These are phyloP conservation scores for Thielaviopsis punctulata DNA, from an alignment of 2,329 filamentous ascomycete genomes.

Conservation along the genomic window DNA sequence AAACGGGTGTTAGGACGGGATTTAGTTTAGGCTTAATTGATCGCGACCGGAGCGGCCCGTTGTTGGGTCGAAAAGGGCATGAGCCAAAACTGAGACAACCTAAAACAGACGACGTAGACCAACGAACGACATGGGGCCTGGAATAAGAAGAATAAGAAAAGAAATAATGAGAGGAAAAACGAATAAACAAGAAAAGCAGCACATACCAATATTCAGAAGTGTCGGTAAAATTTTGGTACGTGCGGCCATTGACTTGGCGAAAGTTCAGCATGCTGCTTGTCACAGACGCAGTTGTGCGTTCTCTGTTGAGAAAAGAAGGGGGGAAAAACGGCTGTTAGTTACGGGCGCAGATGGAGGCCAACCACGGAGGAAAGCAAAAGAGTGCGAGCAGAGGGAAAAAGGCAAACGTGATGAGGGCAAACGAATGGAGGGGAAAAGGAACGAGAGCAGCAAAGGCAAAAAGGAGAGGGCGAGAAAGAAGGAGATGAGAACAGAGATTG, in stretches of 20 bases:
- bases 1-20: neutral
- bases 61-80: neutral
- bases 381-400: neutral
- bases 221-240: conserved; percentile 18
- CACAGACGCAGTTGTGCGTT: conserved; percentile 16
- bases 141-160: neutral
- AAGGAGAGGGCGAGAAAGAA: neutral
- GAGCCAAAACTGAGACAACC: neutral
- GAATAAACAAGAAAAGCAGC: neutral
- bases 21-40: no score
- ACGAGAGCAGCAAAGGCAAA: neutral
- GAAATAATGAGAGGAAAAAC: neutral
- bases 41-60: neutral
- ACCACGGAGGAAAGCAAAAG: neutral
- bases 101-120: no score
- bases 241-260: conserved; percentile 18
- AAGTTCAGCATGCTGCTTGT: conserved; percentile 18
- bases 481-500: neutral
- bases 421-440: neutral
- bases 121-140: no score
- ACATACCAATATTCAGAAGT: conserved; percentile 16
- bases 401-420: no score
- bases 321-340: neutral
- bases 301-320: neutral
- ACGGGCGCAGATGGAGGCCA: neutral